These are phyloP conservation scores for Lasiodiplodia hormozganensis DNA, from an alignment of 2,329 filamentous ascomycete genomes.

Conservation along the genomic window DNA sequence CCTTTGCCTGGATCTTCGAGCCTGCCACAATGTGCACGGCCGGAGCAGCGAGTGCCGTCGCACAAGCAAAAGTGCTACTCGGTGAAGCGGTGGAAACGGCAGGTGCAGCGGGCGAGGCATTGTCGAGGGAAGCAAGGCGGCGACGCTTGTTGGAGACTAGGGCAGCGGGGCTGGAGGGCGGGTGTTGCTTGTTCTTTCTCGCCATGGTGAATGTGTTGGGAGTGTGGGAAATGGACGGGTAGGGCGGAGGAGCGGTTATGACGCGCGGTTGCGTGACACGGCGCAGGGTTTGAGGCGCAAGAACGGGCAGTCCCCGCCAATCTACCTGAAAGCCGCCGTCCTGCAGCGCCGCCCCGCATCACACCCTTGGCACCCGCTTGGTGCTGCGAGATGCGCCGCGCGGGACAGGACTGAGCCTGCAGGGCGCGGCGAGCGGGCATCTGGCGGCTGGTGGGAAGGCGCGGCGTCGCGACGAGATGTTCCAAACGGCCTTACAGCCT, in stretches of 20 bases:
- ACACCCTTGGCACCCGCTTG: background rate
- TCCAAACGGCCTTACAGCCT: background rate
- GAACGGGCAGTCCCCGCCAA: background rate
- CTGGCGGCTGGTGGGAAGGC: background rate
- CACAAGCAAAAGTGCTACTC: background rate
- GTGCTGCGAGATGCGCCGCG: background rate
- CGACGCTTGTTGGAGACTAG: conserved; percentile 26
- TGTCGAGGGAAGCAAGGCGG: conserved; percentile 11
- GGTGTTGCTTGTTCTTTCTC: conserved; percentile 26
- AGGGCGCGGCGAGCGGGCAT: background rate
- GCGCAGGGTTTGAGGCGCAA: conserved; percentile 1
- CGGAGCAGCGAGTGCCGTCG: background rate
- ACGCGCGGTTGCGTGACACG: conserved; percentile 21
- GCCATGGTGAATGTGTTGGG: conserved; percentile 15
- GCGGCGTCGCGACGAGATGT: background rate
- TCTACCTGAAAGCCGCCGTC: conserved; percentile 5
- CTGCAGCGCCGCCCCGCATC: background rate
- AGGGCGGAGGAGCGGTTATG: conserved; percentile 15
- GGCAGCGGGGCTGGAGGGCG: conserved; percentile 11
- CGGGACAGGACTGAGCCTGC: background rate
- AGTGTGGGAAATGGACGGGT: background rate
- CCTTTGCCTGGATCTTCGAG: conserved; percentile 27
- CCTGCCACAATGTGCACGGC: conserved; percentile 20
- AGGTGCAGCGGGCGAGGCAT: background rate
- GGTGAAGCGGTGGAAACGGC: background rate